A percentile compares a stretch with the other conserved stretches of the same genome.
phyloP scores from a whole-genome alignment of 441 rosid species.

The Populus tomentosa region DNA sequence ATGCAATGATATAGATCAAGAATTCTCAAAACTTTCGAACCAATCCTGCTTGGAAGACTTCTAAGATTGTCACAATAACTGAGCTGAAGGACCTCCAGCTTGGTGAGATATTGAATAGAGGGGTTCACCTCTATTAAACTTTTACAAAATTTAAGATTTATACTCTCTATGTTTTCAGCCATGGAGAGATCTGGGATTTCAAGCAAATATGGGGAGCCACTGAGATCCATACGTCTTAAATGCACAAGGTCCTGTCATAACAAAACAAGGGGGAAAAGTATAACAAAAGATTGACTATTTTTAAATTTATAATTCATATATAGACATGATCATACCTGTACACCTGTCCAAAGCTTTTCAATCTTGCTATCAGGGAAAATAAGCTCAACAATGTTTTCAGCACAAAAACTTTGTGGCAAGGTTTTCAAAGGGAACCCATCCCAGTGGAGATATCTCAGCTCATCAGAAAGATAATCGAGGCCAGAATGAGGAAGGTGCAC shows the following conservation, averaged over 20 bases:
- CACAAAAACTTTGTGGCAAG: constrained; percentile 7
- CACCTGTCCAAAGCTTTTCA: constrained; percentile 10
- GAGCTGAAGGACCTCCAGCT: neutral
- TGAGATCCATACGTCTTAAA: neutral
- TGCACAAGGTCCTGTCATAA: neutral
- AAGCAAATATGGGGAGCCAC: neutral
- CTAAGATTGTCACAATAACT: neutral
- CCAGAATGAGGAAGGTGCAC: neutral
- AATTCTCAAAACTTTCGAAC: neutral
- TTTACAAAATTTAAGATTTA: neutral
- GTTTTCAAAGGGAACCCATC: constrained; percentile 7
- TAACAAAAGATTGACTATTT: neutral
- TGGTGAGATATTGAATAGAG: constrained; percentile 2
- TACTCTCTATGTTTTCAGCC: neutral
- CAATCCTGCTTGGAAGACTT: neutral
- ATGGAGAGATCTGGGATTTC: neutral
- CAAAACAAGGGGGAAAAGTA: no score
- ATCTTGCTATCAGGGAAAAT: neutral
- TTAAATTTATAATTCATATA: neutral
- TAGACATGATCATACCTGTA: neutral
- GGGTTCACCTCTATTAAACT: neutral
- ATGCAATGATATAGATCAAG: neutral
- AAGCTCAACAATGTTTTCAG: constrained; percentile 9
- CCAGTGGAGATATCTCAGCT: constrained; percentile 5
- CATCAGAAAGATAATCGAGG: constrained; percentile 4